Evolutionary conservation across 495 filamentous ascomycete species (phyloP).

Genomic region (Aspergillus haitiensis): DNA sequence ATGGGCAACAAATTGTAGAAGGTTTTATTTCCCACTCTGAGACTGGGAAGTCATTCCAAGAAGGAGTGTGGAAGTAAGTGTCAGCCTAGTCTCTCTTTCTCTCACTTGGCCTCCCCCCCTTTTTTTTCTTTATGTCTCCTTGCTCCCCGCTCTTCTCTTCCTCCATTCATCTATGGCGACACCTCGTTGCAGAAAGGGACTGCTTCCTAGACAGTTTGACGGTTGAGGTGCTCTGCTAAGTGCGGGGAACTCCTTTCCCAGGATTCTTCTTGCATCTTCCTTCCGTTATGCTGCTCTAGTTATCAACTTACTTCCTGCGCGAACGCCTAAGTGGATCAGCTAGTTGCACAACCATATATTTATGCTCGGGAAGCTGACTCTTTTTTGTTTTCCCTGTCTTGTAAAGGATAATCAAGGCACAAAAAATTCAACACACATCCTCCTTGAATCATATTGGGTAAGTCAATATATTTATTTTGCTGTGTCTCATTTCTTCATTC

Average conservation of each 20-base stretch:
- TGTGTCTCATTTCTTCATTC: too few species aligned
- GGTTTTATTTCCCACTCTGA: conserved; percentile 3
- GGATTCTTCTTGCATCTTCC: not conserved
- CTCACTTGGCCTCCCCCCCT: not conserved
- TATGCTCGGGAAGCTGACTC: not conserved
- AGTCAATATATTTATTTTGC: too few species aligned
- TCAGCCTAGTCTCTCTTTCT: not conserved
- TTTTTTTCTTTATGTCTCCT: not conserved
- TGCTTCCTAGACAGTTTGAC: not conserved
- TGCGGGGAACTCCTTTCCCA: not conserved
- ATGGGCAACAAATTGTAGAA: conserved; percentile 3
- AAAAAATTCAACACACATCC: too few species aligned
- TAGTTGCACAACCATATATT: not conserved
- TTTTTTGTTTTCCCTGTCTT: not conserved
- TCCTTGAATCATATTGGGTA: too few species aligned
- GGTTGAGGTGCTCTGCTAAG: not conserved
- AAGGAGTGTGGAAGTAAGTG: conserved; percentile 6
- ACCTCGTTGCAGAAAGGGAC: not conserved
- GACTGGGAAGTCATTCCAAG: not conserved
- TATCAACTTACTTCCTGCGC: not conserved
- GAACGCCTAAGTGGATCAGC: not conserved
- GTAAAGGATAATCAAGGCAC: not conserved
- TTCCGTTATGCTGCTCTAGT: not conserved
- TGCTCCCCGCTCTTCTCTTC: not conserved
- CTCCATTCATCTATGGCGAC: not conserved